Base-by-base conservation (phyloP, 2,329 filamentous ascomycete genomes). In the Xylaria sp. region DNA sequence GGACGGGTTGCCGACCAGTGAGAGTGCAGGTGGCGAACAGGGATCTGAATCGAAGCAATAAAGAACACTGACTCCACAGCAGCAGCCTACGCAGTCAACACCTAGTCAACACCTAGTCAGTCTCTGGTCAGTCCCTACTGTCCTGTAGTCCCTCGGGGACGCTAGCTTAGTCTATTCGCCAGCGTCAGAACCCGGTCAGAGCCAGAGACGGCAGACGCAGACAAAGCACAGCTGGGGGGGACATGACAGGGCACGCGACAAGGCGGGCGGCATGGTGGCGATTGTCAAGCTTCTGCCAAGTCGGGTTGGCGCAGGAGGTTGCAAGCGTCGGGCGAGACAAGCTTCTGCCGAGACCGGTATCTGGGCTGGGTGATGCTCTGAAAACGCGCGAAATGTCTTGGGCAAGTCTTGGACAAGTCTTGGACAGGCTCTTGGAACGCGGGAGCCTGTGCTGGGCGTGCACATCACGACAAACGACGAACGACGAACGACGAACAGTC, bases 271-370 rank as follows among this genome's bases (percentile, higher is more conserved):
- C n/a, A n/a, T 19, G n/a, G 59, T 55, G 62, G 58, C 51, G 17
- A 61, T 53, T 49, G 54, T 63, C 55, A 63, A 63, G 60, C 63
- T 63, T 65, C 60, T 35, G 63, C 63, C 63, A 65, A 65, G 63
- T 65, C 60, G 60, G 52, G 60, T 46, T 38, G 56, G 38, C 25
- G 54, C 62, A 64, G 54, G 35, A 41, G 37, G 41, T 37, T 46
- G 43, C 37, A 29, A 33, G 17, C 10, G n/a, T 33, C 11, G 25
- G n/a, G 41, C 13, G 11, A 57, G 47, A 64, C 58, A 64, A 64
- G 62, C 62, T 60, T 60, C 53, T 35, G 60, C 60, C 52, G 43
- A 55, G 51, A 15, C 58, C 41, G 19, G 21, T 47, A 48, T 19
- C 27, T 13, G 11, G 25, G 35, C 11, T 23, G 17, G 11, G 27